Percentiles rank a stretch among this genome's conserved stretches.
phyloP scores from a whole-genome alignment of 169 alveolate species.

The Eimeria mitis region DNA sequence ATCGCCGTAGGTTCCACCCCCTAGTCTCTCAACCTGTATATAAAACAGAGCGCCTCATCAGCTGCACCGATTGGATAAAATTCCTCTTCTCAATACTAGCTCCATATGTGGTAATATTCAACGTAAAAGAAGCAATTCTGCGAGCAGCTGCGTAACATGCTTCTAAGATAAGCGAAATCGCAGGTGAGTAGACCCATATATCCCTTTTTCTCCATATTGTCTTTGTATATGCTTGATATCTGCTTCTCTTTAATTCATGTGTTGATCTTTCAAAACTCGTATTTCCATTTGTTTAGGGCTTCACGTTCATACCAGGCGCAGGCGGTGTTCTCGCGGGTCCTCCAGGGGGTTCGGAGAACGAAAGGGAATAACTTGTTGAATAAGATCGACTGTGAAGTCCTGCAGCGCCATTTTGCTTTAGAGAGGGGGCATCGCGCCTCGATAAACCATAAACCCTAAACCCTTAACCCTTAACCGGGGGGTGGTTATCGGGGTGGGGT shows the following conservation, averaged over 20 bases:
- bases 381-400: conserved; percentile 69
- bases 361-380: conserved; percentile 79
- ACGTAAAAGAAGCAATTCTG: too few species aligned
- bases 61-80: too few species aligned
- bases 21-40: conserved; percentile 85
- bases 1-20: conserved; percentile 96
- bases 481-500: neutral
- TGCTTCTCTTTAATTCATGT: too few species aligned
- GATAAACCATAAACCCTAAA: neutral
- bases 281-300: too few species aligned
- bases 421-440: neutral
- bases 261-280: too few species aligned
- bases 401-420: conserved; percentile 62
- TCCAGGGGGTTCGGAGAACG: conserved; percentile 71
- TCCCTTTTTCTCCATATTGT: too few species aligned
- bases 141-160: too few species aligned
- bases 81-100: too few species aligned
- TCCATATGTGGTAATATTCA: too few species aligned
- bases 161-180: too few species aligned
- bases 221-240: neutral
- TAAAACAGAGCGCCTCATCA: neutral
- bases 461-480: neutral
- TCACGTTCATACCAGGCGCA: conserved; percentile 80
- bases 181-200: too few species aligned
- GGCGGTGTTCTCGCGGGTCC: conserved; percentile 65